Conservation (phyloP, 2,329 filamentous ascomycete genomes). For the Cladosporium cucumerinum region DNA sequence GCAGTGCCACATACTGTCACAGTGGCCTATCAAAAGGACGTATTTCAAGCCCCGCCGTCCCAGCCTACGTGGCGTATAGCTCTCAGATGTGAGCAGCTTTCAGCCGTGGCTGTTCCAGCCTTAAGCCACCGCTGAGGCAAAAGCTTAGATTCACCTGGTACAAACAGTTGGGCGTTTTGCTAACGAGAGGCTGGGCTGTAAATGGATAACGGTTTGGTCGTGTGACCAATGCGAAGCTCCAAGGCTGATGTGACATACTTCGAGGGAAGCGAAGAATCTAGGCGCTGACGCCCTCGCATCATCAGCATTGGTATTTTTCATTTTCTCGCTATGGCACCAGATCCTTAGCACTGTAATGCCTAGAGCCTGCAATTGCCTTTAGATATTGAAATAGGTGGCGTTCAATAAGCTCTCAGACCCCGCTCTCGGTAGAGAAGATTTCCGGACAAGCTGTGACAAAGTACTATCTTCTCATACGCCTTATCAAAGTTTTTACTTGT, state of each 20-base stretch:
- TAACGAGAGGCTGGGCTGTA: background rate
- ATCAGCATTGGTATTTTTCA: background rate
- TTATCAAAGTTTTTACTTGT: background rate
- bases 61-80: background rate
- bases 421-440: background rate
- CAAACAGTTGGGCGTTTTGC: background rate
- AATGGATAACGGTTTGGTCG: background rate
- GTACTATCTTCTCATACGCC: background rate
- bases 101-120: background rate
- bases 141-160: too few relatives aligned
- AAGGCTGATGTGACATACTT: background rate
- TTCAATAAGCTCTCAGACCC: background rate
- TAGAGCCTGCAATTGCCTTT: too few relatives aligned
- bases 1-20: background rate
- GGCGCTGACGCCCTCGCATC: background rate
- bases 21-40: background rate
- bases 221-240: background rate
- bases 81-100: background rate
- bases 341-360: too few relatives aligned
- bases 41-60: background rate
- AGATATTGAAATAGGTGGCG: background rate
- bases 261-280: background rate
- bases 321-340: too few relatives aligned
- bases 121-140: background rate
- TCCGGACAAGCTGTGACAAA: background rate